Base-by-base conservation (phyloP, 371 early-diverging fungal species). In the Umbelopsis sp. region DNA sequence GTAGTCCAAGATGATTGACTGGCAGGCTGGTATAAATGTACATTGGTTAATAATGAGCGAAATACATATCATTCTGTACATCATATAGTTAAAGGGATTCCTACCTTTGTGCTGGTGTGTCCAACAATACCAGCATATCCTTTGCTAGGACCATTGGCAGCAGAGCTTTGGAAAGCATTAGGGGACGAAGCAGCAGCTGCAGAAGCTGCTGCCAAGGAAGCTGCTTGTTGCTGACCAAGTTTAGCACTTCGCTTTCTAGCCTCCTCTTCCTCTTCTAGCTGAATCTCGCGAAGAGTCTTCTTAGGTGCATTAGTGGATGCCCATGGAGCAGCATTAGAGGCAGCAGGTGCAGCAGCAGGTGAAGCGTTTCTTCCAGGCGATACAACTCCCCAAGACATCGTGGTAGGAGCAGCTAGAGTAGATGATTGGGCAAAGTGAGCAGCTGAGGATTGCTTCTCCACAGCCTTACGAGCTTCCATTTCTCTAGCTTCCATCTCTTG, bases 261-360 rank as follows among this genome's bases (percentile, higher is more conserved):
- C 9, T 85, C 89, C 29, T 82, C 86, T 66, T 91, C 92, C 65
- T 93, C 93, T 69, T 93, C 93, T 67, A 87, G 81, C 73, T 92
- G 92, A 63, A 93, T 93, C 75, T 93, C 91, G 66, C 88, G 78
- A 29, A 93, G 72, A 1, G 91, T 90, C 77, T 92, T 92, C 70
- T 91, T 91, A 4, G 91, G 84, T 12, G 88, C 76, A 65, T 74
- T 63, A 0, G 82, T 73, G 38, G 79, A 77, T 50, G 83, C 81
- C 90, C 90, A 89, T 1, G 87, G 88, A 62, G 86, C 79, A 10
- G 82, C 70, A 10, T 79, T 77, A 12, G 79, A 64, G 50, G 68
- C 72, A 16, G 76, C 71, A 18, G 75, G 70, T 25, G 67, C n/a
- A 8, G 77, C 65, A 11, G 74, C 69, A 45, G 75, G 57, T 2